Percentiles rank a stretch among this genome's conserved stretches.
phyloP scores from a whole-genome alignment of 202 grass and related monocot genomes.

The Carex sylvatica region DNA sequence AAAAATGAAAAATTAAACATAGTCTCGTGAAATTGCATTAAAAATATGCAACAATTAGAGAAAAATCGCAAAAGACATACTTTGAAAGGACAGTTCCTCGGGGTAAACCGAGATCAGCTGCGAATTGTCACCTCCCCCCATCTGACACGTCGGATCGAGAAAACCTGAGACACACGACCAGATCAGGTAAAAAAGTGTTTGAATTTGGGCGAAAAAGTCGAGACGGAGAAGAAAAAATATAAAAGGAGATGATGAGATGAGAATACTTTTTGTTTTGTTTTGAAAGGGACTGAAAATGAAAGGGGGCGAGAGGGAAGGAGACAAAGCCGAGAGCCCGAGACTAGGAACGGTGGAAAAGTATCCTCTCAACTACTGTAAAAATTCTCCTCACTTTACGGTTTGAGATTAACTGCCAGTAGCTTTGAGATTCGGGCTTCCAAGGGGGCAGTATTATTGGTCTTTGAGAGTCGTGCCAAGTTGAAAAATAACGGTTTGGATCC shows the following conservation, averaged over 20 bases:
- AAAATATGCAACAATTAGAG: not conserved
- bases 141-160: slow-evolving; percentile 41
- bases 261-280: slow-evolving; percentile 12
- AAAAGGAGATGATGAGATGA: not conserved
- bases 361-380: no score
- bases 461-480: no score
- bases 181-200: slow-evolving; percentile 16
- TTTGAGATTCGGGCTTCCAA: no score
- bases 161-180: slow-evolving; percentile 16
- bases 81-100: slow-evolving; percentile 82
- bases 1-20: slow-evolving; percentile 22
- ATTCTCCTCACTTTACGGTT: no score
- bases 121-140: slow-evolving; percentile 57
- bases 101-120: slow-evolving; percentile 82
- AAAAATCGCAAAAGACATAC: slow-evolving; percentile 42
- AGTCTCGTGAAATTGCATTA: slow-evolving; percentile 1
- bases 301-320: slow-evolving; percentile 18
- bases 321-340: slow-evolving; percentile 26
- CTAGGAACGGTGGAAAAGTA: not conserved
- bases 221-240: slow-evolving; percentile 7
- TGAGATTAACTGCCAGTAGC: no score
- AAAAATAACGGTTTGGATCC: no score
- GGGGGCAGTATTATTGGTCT: no score
- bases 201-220: slow-evolving; percentile 8
- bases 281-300: slow-evolving; percentile 29